These are phyloP conservation scores for Lachancea kluyveri DNA, from an alignment of 805 yeast genomes.

Conservation along the genomic window DNA sequence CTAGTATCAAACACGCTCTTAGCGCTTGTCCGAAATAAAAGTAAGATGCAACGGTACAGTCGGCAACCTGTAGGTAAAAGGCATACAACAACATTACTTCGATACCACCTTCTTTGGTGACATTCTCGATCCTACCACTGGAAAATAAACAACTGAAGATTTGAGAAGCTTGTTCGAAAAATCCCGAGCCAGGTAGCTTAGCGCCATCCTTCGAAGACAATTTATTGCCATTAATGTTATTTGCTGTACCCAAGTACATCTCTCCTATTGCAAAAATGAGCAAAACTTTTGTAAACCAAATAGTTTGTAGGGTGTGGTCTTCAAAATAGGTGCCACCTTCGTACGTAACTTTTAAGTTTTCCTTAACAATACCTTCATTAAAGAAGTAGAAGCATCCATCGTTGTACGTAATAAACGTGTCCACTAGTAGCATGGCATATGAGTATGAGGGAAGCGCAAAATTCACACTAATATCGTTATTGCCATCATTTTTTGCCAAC, in stretches of 20 bases:
- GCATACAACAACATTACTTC: slow-evolving; percentile 73
- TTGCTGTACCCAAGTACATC: slow-evolving; percentile 74
- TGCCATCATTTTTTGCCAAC: slow-evolving; percentile 50
- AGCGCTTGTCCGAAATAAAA: slow-evolving; percentile 74
- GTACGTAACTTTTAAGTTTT: slow-evolving; percentile 57
- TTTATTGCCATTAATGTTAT: slow-evolving; percentile 44
- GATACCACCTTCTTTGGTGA: slow-evolving; percentile 73
- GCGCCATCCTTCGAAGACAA: slow-evolving; percentile 27
- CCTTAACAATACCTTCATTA: slow-evolving; percentile 73
- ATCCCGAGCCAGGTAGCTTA: slow-evolving; percentile 71
- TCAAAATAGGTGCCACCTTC: slow-evolving; percentile 36
- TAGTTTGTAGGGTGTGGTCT: slow-evolving; percentile 62
- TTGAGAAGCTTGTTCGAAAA: slow-evolving; percentile 74
- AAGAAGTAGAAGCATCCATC: slow-evolving; percentile 83
- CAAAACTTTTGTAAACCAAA: slow-evolving; percentile 73
- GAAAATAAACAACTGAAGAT: slow-evolving; percentile 71
- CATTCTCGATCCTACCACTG: slow-evolving; percentile 72
- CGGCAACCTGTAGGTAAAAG: slow-evolving; percentile 76
- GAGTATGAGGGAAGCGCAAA: slow-evolving; percentile 71
- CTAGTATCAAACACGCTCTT: slow-evolving; percentile 63
- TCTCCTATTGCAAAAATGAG: slow-evolving; percentile 76
- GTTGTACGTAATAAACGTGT: slow-evolving; percentile 69
- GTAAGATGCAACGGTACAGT: slow-evolving; percentile 75
- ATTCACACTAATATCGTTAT: slow-evolving; percentile 46
- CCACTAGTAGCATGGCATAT: slow-evolving; percentile 68